Percentiles rank a stretch among this genome's conserved stretches.
phyloP scores from a whole-genome alignment of 1,139 yeast genomes.

The Yamadazyma mexicana region DNA sequence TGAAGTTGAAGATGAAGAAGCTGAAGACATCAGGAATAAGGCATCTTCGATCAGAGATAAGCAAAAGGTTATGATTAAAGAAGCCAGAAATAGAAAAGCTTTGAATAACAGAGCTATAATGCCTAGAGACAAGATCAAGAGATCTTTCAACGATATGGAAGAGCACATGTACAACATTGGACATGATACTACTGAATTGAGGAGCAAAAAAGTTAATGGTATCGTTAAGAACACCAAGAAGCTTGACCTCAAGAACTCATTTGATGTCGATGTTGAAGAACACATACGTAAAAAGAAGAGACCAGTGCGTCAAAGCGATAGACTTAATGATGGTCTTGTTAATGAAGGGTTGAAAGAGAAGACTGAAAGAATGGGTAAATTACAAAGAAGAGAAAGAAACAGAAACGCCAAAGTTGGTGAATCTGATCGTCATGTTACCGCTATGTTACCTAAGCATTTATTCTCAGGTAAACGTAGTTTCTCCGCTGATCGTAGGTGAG shows the following conservation, averaged over 20 bases:
- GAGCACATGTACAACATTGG: slow-evolving; percentile 87
- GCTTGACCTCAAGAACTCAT: slow-evolving; percentile 69
- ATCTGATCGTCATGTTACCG: slow-evolving; percentile 88
- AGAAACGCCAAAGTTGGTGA: slow-evolving; percentile 93
- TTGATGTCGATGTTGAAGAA: slow-evolving; percentile 29
- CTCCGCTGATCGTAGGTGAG: slow-evolving; percentile 73
- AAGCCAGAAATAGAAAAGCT: slow-evolving; percentile 83
- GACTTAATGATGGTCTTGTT: slow-evolving; percentile 82
- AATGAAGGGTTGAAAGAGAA: slow-evolving; percentile 81
- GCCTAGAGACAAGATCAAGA: slow-evolving; percentile 88
- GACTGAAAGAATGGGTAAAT: slow-evolving; percentile 84
- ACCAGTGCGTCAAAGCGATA: slow-evolving; percentile 65
- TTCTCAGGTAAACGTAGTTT: slow-evolving; percentile 95
- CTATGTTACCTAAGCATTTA: slow-evolving; percentile 88
- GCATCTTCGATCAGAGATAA: slow-evolving; percentile 95
- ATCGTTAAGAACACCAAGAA: slow-evolving; percentile 47
- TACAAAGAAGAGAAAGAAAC: slow-evolving; percentile 92
- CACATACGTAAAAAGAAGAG: slow-evolving; percentile 49
- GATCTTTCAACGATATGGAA: slow-evolving; percentile 79
- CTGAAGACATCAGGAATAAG: slow-evolving; percentile 74
- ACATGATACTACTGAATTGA: slow-evolving; percentile 73
- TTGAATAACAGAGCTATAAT: slow-evolving; percentile 85
- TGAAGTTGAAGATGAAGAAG: slow-evolving; percentile 63
- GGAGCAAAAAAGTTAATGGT: slow-evolving; percentile 39
- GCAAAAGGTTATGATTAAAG: slow-evolving; percentile 89